A percentile compares a stretch with the other conserved stretches of the same genome.
These are phyloP conservation scores for Fusarium siculi DNA, from an alignment of 2,329 filamentous ascomycete species.

Conservation along the genomic window DNA sequence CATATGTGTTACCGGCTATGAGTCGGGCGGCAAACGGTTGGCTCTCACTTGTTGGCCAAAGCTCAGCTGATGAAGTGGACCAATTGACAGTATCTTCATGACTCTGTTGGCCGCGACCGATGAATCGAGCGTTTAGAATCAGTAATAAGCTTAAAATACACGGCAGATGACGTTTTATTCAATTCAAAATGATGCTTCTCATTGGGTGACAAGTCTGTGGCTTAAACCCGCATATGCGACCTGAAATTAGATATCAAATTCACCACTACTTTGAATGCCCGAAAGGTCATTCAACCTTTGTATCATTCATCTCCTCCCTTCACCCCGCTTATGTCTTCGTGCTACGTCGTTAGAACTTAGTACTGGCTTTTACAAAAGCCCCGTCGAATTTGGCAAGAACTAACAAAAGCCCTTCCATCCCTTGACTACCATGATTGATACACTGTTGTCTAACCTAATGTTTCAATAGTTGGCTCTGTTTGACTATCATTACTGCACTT, in stretches of 20 bases:
- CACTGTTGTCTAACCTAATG: too few relatives aligned
- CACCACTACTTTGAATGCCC: background rate
- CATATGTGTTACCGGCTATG: fast-evolving
- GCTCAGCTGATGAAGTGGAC: background rate
- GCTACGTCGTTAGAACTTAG: too few relatives aligned
- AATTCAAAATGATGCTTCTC: fast-evolving
- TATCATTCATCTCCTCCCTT: too few relatives aligned
- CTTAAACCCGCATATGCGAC: background rate
- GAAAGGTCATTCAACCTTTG: too few relatives aligned
- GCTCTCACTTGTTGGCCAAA: fast-evolving
- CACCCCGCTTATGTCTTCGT: too few relatives aligned
- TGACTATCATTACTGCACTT: too few relatives aligned
- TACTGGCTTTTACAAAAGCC: too few relatives aligned
- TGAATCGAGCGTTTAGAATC: background rate
- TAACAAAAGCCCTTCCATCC: too few relatives aligned
- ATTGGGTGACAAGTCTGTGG: fast-evolving
- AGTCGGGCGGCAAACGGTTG: background rate
- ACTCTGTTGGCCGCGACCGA: background rate
- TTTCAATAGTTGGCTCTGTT: too few relatives aligned
- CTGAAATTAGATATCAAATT: background rate
- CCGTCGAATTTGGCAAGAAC: too few relatives aligned
- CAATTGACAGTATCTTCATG: background rate
- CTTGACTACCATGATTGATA: too few relatives aligned
- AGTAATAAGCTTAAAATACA: background rate
- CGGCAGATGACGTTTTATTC: fast-evolving